Evolutionary conservation across 2,329 filamentous ascomycete genomes (phyloP).

Genomic region (Aureobasidium namibiae): DNA sequence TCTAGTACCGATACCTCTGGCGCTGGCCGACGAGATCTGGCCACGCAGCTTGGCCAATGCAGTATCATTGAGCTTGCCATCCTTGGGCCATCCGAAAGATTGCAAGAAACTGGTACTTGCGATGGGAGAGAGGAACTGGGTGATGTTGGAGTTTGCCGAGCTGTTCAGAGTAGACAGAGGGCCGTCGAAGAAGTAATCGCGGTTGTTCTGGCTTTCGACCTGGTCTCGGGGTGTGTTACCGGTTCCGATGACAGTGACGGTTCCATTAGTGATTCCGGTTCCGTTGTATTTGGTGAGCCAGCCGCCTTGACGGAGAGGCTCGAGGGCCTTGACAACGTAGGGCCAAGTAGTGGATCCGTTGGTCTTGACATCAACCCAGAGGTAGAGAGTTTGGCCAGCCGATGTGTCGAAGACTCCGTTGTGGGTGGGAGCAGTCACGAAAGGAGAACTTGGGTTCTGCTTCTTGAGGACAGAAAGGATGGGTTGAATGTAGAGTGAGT

Average conservation of each 20-base stretch:
- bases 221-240: slow-evolving; percentile 46
- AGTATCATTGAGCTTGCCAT: slow-evolving; percentile 33
- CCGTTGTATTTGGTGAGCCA: slow-evolving; percentile 48
- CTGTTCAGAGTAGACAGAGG: slow-evolving; percentile 39
- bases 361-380: slow-evolving; percentile 54
- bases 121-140: slow-evolving; percentile 42
- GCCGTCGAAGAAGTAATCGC: slow-evolving; percentile 55
- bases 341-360: slow-evolving; percentile 48
- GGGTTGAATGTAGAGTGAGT: slow-evolving; percentile 52
- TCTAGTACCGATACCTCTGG: slow-evolving; percentile 49
- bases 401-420: slow-evolving; percentile 55
- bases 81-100: slow-evolving; percentile 32
- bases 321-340: slow-evolving; percentile 46
- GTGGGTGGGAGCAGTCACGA: slow-evolving; percentile 38
- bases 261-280: slow-evolving; percentile 35
- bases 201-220: slow-evolving; percentile 36
- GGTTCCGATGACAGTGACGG: slow-evolving; percentile 56
- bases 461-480: slow-evolving; percentile 47
- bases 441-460: slow-evolving; percentile 48
- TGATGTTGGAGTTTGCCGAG: slow-evolving; percentile 36
- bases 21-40: slow-evolving; percentile 47
- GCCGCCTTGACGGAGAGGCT: slow-evolving; percentile 46
- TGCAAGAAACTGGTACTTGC: slow-evolving; percentile 44
- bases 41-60: slow-evolving; percentile 43
- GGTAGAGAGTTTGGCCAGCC: slow-evolving; percentile 52